phyloP scores from a whole-genome alignment of 768 basidiomycete genomes.

The Amylocystis lapponica region DNA sequence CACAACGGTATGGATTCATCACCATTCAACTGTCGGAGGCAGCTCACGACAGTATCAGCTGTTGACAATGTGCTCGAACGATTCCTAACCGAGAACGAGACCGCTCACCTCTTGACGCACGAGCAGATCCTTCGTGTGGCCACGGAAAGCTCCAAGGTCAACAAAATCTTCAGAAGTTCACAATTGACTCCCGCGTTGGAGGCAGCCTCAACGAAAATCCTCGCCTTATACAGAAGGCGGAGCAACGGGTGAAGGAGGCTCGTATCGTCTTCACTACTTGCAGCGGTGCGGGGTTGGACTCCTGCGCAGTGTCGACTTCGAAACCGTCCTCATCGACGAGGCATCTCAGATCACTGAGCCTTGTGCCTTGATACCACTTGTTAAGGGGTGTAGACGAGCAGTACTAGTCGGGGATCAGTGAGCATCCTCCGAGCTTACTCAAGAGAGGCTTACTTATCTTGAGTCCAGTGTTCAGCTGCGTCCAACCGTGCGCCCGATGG shows the following conservation, averaged over 20 bases:
- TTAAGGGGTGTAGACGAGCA: conserved; percentile 53
- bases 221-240: conserved; percentile 49
- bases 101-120: conserved; percentile 38
- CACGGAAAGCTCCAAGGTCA: conserved; percentile 59
- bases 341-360: conserved; percentile 70
- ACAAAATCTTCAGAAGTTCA: conserved; percentile 52
- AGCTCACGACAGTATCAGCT: conserved; percentile 31
- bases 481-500: conserved; percentile 58
- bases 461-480: conserved; percentile 54
- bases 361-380: conserved; percentile 57
- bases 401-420: conserved; percentile 70
- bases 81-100: conserved; percentile 45
- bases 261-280: conserved; percentile 61
- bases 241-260: conserved; percentile 51
- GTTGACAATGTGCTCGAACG: conserved; percentile 68
- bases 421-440: conserved; percentile 21
- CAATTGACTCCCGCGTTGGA: conserved; percentile 58
- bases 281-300: conserved; percentile 59
- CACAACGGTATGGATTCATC: conserved; percentile 45
- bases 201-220: conserved; percentile 60
- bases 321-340: conserved; percentile 61
- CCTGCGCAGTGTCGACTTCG: conserved; percentile 48
- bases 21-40: background rate
- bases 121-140: conserved; percentile 63
- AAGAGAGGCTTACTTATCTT: background rate